Evolutionary conservation across 352 stramenopile species (phyloP).

Genomic region (Thalassiosira gravida): DNA sequence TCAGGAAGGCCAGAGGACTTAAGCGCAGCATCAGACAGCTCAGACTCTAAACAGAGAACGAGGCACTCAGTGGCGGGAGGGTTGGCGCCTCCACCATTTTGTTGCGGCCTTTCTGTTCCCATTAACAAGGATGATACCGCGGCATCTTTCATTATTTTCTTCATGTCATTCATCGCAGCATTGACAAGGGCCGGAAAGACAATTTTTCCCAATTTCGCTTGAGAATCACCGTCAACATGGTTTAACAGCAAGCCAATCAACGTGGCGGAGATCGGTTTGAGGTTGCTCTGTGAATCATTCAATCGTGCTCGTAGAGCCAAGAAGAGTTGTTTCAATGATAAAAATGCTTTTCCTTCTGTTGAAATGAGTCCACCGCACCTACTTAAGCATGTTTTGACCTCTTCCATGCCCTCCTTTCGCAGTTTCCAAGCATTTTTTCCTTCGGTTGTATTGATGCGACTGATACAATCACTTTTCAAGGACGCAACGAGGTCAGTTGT

Average conservation of each 20-base stretch:
- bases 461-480: conserved; percentile 68
- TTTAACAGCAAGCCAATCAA: conserved; percentile 74
- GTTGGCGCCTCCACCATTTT: conserved; percentile 72
- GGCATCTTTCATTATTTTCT: conserved; percentile 84
- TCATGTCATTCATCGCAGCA: conserved; percentile 85
- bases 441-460: conserved; percentile 66
- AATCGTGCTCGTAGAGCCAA: conserved; percentile 70
- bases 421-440: conserved; percentile 85
- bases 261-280: conserved; percentile 81
- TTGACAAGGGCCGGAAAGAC: conserved; percentile 73
- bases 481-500: conserved; percentile 67
- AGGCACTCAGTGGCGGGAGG: conserved; percentile 66
- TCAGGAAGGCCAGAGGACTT: conserved; percentile 75
- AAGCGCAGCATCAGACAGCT: conserved; percentile 77
- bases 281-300: conserved; percentile 86
- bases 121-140: conserved; percentile 68
- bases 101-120: conserved; percentile 47
- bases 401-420: conserved; percentile 82
- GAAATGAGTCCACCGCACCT: conserved; percentile 73
- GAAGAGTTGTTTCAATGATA: conserved; percentile 70
- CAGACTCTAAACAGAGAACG: conserved; percentile 64
- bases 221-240: conserved; percentile 67
- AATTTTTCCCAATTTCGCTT: conserved; percentile 80
- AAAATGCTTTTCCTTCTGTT: conserved; percentile 56
- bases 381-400: conserved; percentile 65